phyloP scores from a whole-genome alignment of 2,329 filamentous ascomycete species.

The Scedosporium aurantiacum region DNA sequence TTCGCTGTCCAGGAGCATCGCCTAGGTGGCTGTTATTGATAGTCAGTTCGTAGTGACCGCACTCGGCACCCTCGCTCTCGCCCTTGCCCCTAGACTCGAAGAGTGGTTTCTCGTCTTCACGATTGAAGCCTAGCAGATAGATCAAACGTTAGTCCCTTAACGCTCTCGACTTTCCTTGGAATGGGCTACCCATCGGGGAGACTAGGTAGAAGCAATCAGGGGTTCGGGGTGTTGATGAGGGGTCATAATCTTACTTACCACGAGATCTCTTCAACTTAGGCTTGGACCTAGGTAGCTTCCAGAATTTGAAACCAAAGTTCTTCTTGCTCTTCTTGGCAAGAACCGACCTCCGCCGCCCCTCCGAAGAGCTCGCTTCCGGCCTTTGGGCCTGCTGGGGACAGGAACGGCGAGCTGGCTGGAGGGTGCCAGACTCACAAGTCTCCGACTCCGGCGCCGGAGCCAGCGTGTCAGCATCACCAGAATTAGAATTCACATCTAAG shows the following conservation, averaged over 20 bases:
- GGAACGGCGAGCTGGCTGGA: neutral
- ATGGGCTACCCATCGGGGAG: no score
- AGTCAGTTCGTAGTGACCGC: neutral
- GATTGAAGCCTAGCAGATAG: neutral
- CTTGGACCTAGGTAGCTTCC: constrained; percentile 39
- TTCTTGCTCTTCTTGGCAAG: constrained; percentile 28
- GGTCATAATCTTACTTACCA: constrained; percentile 17
- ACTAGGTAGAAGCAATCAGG: no score
- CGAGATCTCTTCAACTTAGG: constrained; percentile 33
- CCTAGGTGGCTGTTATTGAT: neutral
- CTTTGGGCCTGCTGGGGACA: neutral
- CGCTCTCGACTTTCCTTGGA: no score
- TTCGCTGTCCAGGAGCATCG: constrained; percentile 23
- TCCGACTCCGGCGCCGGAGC: no score
- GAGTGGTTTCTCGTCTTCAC: neutral
- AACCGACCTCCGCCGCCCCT: neutral
- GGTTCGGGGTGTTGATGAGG: neutral
- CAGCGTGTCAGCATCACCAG: no score
- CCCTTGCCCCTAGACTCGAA: neutral
- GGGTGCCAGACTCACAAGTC: no score
- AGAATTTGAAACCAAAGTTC: constrained; percentile 45
- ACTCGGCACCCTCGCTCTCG: neutral
- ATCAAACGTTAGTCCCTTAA: neutral
- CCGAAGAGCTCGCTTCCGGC: neutral
- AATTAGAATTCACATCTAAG: no score